Base-by-base conservation (phyloP, 208 protist genomes). In the Acanthamoeba triangularis region DNA sequence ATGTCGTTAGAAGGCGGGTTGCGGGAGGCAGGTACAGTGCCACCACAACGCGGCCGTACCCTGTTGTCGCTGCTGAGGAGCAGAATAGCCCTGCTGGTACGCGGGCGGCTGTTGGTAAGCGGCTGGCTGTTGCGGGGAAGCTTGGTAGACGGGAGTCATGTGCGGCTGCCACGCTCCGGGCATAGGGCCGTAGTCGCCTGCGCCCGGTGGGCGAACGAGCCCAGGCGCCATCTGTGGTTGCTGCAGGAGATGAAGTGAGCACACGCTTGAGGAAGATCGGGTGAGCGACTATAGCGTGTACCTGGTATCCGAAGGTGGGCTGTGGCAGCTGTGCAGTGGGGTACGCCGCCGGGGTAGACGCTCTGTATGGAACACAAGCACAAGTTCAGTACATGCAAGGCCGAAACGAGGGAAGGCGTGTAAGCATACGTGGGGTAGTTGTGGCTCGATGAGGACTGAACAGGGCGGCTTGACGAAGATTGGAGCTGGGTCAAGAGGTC, bases 131-230 rank as follows among this genome's bases (percentile, higher is more conserved):
- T 30, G 37, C 6, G 72, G 41, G 10, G 47, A 30, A 2, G 30
- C 30, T 11, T 90, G 52, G 30, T 90, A 90, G 54, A 90, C 82
- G 16, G 82, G 82, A 2, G 82, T 65, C 47, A 90, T 90, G 82
- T 90, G 49, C 54, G 82, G 82, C 16, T 90, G 82, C 82, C 82
- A 90, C 23, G 82, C 47, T 20, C 82, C 82, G 28, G 82, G 82
- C 82, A 90, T 90, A 8, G 82, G 72, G 13, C 72, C 72, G 72
- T 28, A 59, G 25, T 90, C 47, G 44, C 82, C 49, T 33, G 49
- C 82, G 47, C 47, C 82, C 33, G 49, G 30, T n/a, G 47, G 82
- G 7, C 52, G 82, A 59, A 37, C 18, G 14, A 65, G 41, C 14
- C 54, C 52, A 14, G 82, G 54, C 35, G 47, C 52, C 47, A 90